Percentiles rank a stretch among this genome's conserved stretches.
These are phyloP conservation scores for Hanseniaspora clermontiae DNA, from an alignment of 805 yeast species.

Conservation along the genomic window DNA sequence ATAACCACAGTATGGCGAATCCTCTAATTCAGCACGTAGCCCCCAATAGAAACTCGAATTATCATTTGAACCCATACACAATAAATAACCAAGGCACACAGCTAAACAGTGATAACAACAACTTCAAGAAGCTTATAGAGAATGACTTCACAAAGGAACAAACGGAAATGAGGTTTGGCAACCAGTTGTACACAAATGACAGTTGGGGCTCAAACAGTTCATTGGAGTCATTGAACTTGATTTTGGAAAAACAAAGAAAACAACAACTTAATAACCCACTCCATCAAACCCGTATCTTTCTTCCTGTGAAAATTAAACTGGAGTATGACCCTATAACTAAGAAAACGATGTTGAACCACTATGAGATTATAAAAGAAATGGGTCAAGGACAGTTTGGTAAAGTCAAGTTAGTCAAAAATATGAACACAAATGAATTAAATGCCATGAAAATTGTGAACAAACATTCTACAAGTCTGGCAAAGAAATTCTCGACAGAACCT, in stretches of 20 bases:
- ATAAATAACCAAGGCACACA: neutral
- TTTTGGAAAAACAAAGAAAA: constrained; percentile 32
- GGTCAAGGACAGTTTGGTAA: constrained; percentile 99
- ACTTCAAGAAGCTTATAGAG: neutral
- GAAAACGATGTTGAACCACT: constrained; percentile 72
- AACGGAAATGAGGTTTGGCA: neutral
- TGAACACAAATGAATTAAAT: constrained; percentile 50
- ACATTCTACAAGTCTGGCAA: constrained; percentile 43
- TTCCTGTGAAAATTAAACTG: constrained; percentile 57
- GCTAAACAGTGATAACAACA: neutral
- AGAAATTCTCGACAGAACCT: constrained; percentile 21
- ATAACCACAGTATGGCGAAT: neutral
- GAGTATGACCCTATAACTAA: constrained; percentile 82
- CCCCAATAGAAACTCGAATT: neutral
- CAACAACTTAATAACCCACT: constrained; percentile 33
- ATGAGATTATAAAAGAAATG: constrained; percentile 74
- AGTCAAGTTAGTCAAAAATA: constrained; percentile 77
- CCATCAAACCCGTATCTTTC: constrained; percentile 29
- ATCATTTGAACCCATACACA: neutral
- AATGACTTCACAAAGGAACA: neutral
- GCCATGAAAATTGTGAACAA: constrained; percentile 90
- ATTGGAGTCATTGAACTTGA: constrained; percentile 28
- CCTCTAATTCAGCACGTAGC: constrained; percentile 1
- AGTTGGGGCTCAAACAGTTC: constrained; percentile 24
- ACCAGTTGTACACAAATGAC: constrained; percentile 1